Percentiles rank a stretch among this genome's conserved stretches.
phyloP scores from a whole-genome alignment of 257 asterid genomes.

The Solanum neorickii region DNA sequence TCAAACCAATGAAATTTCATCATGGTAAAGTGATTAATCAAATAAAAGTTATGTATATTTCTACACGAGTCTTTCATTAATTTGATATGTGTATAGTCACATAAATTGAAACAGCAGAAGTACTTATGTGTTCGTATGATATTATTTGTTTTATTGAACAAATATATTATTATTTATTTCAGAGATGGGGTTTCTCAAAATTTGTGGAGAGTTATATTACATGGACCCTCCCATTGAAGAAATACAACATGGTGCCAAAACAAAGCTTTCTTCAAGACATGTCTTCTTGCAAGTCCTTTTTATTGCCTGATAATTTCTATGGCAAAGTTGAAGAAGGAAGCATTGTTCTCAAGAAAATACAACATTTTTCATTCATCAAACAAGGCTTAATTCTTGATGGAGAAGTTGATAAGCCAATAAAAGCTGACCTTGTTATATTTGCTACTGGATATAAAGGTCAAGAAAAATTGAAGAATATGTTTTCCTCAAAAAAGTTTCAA shows the following conservation, averaged over 20 bases:
- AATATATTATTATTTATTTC: neutral
- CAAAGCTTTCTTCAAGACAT: constrained; percentile 24
- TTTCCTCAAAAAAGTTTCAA: constrained; percentile 25
- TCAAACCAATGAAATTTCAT: neutral
- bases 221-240: constrained; percentile 41
- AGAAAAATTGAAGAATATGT: constrained; percentile 33
- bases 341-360: constrained; percentile 25
- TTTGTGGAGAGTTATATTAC: constrained; percentile 35
- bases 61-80: neutral
- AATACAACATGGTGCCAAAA: constrained; percentile 43
- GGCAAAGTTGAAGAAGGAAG: constrained; percentile 50
- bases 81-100: neutral
- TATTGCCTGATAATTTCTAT: constrained; percentile 28
- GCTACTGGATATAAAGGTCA: constrained; percentile 63
- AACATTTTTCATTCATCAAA: constrained; percentile 15
- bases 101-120: neutral
- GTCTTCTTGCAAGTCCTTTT: constrained; percentile 25
- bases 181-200: constrained; percentile 59
- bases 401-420: constrained; percentile 12
- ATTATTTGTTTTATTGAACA: neutral
- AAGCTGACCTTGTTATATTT: constrained; percentile 37
- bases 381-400: constrained; percentile 38
- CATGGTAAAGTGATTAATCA: neutral
- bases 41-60: neutral
- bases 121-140: neutral